Conservation (phyloP, 768 basidiomycete species). For the Tricholoma flavovirens region DNA sequence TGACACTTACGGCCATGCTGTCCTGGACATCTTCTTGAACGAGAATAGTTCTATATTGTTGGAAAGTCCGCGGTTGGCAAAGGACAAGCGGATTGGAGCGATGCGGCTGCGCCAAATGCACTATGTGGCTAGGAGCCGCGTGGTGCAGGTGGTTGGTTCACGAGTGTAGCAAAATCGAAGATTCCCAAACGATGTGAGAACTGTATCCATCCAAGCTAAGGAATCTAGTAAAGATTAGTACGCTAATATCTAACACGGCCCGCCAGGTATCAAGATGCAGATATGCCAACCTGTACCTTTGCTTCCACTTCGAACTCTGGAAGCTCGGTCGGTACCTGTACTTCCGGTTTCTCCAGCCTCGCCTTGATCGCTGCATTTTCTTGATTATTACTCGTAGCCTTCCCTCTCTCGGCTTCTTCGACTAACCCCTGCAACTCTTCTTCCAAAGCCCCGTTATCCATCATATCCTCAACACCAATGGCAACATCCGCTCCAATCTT, state of each 20-base stretch:
- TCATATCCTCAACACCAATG: slow-evolving; percentile 52
- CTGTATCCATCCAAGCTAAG: neutral
- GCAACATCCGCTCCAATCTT: slow-evolving; percentile 60
- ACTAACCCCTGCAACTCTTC: slow-evolving; percentile 58
- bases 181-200: neutral
- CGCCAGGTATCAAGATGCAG: neutral
- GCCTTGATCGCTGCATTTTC: slow-evolving; percentile 12
- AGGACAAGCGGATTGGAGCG: neutral
- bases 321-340: neutral
- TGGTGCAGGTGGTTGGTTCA: neutral
- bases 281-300: neutral
- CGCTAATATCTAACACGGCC: neutral
- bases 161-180: neutral
- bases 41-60: neutral
- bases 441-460: slow-evolving; percentile 57
- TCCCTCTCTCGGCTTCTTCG: slow-evolving; percentile 27
- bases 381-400: slow-evolving; percentile 4
- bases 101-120: neutral
- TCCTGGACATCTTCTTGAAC: neutral
- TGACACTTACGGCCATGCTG: neutral
- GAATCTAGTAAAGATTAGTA: neutral
- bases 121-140: neutral
- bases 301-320: neutral
- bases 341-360: slow-evolving; percentile 15
- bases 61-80: neutral